phyloP scores from a whole-genome alignment of 2,329 filamentous ascomycete genomes.

The Alternaria infectoria region DNA sequence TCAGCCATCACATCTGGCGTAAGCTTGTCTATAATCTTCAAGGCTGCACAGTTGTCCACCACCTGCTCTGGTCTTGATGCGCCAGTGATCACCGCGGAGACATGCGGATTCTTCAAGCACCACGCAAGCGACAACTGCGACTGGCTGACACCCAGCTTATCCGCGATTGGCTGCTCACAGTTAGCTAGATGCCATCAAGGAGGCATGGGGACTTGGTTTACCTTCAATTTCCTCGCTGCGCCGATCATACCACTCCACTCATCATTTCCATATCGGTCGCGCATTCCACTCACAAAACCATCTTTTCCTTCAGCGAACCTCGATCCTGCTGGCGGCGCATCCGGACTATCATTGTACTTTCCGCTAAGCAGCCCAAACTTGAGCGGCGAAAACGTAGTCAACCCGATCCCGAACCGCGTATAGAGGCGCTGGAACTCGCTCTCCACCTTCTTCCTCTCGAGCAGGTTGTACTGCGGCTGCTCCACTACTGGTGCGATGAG shows the following conservation, averaged over 20 bases:
- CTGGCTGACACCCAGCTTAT: conserved; percentile 66
- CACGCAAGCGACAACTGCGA: conserved; percentile 46
- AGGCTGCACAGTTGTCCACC: conserved; percentile 49
- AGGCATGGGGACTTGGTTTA: conserved; percentile 4
- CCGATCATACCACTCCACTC: conserved; percentile 63
- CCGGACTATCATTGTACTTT: conserved; percentile 63
- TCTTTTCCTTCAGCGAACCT: conserved; percentile 64
- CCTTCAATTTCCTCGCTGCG: conserved; percentile 58
- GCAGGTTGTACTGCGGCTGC: conserved; percentile 65
- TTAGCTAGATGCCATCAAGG: conserved; percentile 7
- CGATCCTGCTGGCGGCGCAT: conserved; percentile 64
- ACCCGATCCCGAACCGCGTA: conserved; percentile 61
- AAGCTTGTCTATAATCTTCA: conserved; percentile 53
- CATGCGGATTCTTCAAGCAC: conserved; percentile 45
- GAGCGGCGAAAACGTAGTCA: conserved; percentile 63
- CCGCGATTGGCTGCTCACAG: conserved; percentile 58
- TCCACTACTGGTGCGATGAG: conserved; percentile 61
- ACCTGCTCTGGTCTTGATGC: conserved; percentile 40
- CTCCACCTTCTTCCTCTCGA: conserved; percentile 64
- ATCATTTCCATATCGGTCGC: conserved; percentile 55
- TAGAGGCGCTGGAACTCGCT: conserved; percentile 64
- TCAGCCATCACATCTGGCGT: conserved; percentile 55
- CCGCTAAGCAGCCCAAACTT: conserved; percentile 64
- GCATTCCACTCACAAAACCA: conserved; percentile 59
- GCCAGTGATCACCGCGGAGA: conserved; percentile 39